phyloP scores from a whole-genome alignment of 305 asterid species.

The Plantago lanceolata region DNA sequence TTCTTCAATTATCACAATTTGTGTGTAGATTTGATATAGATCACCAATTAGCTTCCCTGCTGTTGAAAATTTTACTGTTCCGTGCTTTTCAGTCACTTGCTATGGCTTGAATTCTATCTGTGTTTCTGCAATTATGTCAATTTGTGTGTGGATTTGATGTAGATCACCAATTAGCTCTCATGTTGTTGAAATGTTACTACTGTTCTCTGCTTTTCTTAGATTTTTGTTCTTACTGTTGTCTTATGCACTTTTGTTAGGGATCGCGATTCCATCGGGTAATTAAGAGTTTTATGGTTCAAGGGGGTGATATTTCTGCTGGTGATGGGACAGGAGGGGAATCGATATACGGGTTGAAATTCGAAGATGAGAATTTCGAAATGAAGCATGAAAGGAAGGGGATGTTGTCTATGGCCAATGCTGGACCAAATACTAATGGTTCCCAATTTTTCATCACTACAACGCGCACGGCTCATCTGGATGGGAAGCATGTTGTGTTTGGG shows the following conservation, averaged over 20 bases:
- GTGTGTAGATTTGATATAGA: too few species aligned
- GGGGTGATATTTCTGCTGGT: constrained; percentile 89
- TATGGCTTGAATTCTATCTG: not conserved
- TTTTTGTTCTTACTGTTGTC: constrained; percentile 13
- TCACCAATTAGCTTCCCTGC: too few species aligned
- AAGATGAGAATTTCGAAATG: constrained; percentile 77
- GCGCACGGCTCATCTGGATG: constrained; percentile 89
- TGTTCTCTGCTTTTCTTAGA: not conserved
- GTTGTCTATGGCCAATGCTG: constrained; percentile 92
- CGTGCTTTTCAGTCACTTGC: too few species aligned
- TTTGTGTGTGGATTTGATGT: not conserved
- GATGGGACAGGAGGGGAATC: constrained; percentile 98
- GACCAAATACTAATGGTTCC: constrained; percentile 80
- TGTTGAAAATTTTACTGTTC: too few species aligned
- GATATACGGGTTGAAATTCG: constrained; percentile 81
- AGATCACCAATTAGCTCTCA: not conserved
- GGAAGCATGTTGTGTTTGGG: constrained; percentile 91
- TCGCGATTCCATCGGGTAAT: constrained; percentile 80
- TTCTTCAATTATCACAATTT: not conserved
- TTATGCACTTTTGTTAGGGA: constrained; percentile 48
- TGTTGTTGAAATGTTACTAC: not conserved
- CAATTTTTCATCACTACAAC: constrained; percentile 92
- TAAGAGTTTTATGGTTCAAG: constrained; percentile 90
- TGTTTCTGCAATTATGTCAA: not conserved
- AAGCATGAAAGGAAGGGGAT: constrained; percentile 93